Base-by-base conservation (phyloP, 1,284 basidiomycete species). In the Psilocybe mexicana region DNA sequence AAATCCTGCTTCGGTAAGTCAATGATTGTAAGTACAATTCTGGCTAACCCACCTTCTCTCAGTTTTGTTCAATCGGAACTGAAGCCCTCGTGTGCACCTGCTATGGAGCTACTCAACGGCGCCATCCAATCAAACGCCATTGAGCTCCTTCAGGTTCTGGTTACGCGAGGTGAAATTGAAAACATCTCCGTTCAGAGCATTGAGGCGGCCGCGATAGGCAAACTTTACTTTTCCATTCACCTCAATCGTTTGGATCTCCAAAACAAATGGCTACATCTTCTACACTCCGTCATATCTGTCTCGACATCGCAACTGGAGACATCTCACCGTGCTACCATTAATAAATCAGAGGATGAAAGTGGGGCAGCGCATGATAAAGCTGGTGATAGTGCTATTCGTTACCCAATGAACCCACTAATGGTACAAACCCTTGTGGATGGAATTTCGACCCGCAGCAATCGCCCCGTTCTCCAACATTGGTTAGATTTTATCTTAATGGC, bases 401-500 rank as follows among this genome's bases (percentile, higher is more conserved):
- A 86, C 64, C 74, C 79, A 4, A 71, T 86, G 42, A 88, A 89
- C 63, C 80, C 89, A 0, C 78, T 95, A 10, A 76, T 98, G 28
- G 80, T 92, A 0, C 88, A 88, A 62, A 86, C 90, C 1, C 76
- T 98, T 23, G 79, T 91, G 14, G 91, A 94, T 67, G 96, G 93
- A 0, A 86, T 98, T 43, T 78, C 87, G 3, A 72, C 78, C 3
- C 76, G 80, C 4, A 75, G 81, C 24, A 96, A 96, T 72, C 85
- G 88, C 23, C 81, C 92, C 1, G 81, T 96, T 24, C 74, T 97
- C 11, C 94, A 96, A 68, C 93, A 97, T 69, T 99, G 96, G 96
- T 81, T 98, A 24, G 96, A 98, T 71, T 98, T 99, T 70, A 81
- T 98, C 57, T 82, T 98, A 54, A 93, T 93, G 88, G 92, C 93